Evolutionary conservation across 2,329 filamentous ascomycete genomes (phyloP).

Genomic region (Colletotrichum gigasporum): DNA sequence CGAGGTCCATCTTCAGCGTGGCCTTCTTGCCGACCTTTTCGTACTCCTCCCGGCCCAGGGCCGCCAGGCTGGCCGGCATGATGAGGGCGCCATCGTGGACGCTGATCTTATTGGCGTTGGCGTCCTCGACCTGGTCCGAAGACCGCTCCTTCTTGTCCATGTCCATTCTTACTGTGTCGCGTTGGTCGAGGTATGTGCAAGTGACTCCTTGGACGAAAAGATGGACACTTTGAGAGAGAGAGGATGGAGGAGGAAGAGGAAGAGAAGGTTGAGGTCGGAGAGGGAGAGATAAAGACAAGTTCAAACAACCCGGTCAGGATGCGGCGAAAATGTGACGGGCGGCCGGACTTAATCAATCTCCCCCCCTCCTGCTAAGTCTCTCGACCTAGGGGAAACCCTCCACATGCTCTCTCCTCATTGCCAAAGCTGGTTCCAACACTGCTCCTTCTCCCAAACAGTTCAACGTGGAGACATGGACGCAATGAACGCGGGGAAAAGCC

Average conservation of each 20-base stretch:
- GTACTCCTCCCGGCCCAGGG: conserved; percentile 32
- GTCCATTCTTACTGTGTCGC: no score
- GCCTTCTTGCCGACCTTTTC: conserved; percentile 30
- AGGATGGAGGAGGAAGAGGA: not conserved
- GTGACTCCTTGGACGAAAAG: not conserved
- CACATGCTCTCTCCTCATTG: not conserved
- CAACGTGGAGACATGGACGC: conserved; percentile 2
- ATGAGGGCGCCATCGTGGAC: conserved; percentile 1
- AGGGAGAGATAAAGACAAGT: not conserved
- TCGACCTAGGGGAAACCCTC: not conserved
- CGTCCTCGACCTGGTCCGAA: conserved; percentile 19
- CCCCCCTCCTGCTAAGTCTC: not conserved
- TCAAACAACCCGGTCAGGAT: not conserved
- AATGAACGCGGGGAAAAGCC: conserved; percentile 21
- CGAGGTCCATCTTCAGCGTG: conserved; percentile 35
- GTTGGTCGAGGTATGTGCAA: no score
- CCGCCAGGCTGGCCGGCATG: conserved; percentile 35
- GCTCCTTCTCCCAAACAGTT: not conserved
- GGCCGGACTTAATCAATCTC: conserved; percentile 2
- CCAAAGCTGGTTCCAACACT: not conserved
- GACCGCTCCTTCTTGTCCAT: conserved; percentile 8
- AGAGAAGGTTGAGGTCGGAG: not conserved
- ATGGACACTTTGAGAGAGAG: not conserved
- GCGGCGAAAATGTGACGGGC: not conserved
- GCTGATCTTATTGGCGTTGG: conserved; percentile 2